Percentiles rank a stretch among this genome's conserved stretches.
These are phyloP conservation scores for Beta corolliflora DNA, from an alignment of 179 eudicot genomes.

Conservation along the genomic window DNA sequence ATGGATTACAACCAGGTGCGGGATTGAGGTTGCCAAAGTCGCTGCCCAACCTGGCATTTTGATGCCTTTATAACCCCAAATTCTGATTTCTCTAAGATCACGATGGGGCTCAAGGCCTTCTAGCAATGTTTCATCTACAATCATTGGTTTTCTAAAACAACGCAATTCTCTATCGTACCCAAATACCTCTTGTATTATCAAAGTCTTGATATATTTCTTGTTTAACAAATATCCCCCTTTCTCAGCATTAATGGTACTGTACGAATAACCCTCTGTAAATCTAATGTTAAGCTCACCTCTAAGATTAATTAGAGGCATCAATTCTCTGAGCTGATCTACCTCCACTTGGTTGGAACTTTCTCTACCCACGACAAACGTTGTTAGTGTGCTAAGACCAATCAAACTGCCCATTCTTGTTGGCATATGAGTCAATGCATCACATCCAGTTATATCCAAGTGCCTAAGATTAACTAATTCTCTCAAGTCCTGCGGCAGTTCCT, in stretches of 20 bases:
- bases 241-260: background rate
- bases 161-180: too few species aligned
- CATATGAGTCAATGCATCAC: background rate
- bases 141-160: too few species aligned
- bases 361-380: background rate
- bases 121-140: background rate
- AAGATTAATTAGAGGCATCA: slow-evolving; percentile 10
- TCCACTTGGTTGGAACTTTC: background rate
- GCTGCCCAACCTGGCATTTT: background rate
- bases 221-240: background rate
- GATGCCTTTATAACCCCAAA: background rate
- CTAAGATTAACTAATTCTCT: slow-evolving; percentile 12
- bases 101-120: background rate
- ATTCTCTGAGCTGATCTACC: slow-evolving; percentile 2
- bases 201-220: background rate
- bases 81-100: background rate
- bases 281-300: background rate
- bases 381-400: background rate
- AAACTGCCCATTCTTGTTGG: slow-evolving; percentile 6
- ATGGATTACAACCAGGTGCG: background rate
- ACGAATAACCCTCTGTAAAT: background rate
- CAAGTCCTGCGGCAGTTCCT: slow-evolving; percentile 1
- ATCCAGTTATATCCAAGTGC: background rate
- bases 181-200: background rate
- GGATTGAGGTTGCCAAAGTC: background rate